Conservation (phyloP, 257 asterid species). For the Scutellaria barbata region DNA sequence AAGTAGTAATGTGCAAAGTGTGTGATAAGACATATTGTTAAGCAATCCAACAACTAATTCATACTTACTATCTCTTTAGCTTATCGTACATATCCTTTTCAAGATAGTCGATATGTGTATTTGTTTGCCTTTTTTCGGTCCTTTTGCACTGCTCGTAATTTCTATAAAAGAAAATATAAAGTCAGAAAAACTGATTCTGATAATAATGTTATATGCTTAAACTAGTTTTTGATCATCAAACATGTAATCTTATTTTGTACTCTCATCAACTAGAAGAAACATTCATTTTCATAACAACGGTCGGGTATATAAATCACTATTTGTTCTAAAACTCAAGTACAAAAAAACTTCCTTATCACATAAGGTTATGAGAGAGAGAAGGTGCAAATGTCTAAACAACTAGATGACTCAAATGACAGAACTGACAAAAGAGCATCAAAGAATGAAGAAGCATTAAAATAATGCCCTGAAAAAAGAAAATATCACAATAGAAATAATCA, state of each 20-base stretch:
- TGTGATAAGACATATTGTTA: too few species aligned
- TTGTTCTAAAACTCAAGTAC: not conserved
- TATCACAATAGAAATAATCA: too few species aligned
- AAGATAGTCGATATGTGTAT: too few species aligned
- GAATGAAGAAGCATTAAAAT: too few species aligned
- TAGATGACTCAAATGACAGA: conserved; percentile 11
- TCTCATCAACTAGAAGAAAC: not conserved
- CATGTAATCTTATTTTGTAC: not conserved
- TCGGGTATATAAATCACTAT: not conserved
- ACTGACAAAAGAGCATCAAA: not conserved
- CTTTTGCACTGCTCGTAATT: too few species aligned
- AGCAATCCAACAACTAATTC: too few species aligned
- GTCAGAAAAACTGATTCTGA: not conserved
- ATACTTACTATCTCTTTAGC: too few species aligned
- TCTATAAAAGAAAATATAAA: not conserved
- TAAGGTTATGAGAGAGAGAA: not conserved
- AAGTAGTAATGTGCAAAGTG: too few species aligned
- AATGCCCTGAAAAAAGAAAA: too few species aligned
- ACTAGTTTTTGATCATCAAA: not conserved
- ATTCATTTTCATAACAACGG: not conserved
- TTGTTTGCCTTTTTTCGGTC: too few species aligned
- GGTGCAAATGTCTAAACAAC: conserved; percentile 1
- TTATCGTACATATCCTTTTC: too few species aligned
- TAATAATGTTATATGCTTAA: not conserved
- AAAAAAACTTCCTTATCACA: not conserved